Base-by-base conservation (phyloP, 2,329 filamentous ascomycete genomes). In the Alternaria novae-zelandiae region DNA sequence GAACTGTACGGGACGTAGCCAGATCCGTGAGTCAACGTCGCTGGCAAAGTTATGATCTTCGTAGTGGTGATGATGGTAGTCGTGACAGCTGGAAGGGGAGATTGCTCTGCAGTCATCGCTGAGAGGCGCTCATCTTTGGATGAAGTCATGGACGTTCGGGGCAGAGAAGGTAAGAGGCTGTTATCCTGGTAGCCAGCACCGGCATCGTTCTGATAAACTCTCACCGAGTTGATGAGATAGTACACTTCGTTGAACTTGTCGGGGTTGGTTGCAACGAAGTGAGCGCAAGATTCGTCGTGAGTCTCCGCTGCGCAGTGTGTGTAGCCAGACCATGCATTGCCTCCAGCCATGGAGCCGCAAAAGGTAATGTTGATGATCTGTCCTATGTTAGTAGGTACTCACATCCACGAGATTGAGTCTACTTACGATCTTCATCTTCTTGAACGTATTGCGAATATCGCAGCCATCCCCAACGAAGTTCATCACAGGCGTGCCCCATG, bases 291-390 rank as follows among this genome's bases (percentile, higher is more conserved):
- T 44, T 78, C 64, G 0, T 87, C 90, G 62, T 86, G 82, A 21
- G 72, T 74, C 43, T 46, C 50, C 3, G 50, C 36, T 13, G 50
- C 54, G 46, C 64, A 70, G 13, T 49, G 20, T 4, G 59, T 62
- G 30, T 64, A 49, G 11, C 43, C 50, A 54, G 74, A 70, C 89
- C 90, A 96, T 28, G 89, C 63, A 41, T 57, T 82, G 7, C 51
- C 66, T 15, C 58, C 60, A 12, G 63, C 62, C 30, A 54, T 49
- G 6, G 26, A 79, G 58, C 85, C 84, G 54, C 83, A 86, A 72
- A 86, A 85, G 5, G 81, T 82, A 4, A 79, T 82, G 67, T 85
- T 82, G 55, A 86, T 74, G 43, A 84, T 74, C 68, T 72, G 11
- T 21, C 23, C 47, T 17, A 56, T 32, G 25, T 28, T n/a, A 28